These are phyloP conservation scores for Ceratobasidium sp. DNA, from an alignment of 1,284 basidiomycete species.

Conservation along the genomic window DNA sequence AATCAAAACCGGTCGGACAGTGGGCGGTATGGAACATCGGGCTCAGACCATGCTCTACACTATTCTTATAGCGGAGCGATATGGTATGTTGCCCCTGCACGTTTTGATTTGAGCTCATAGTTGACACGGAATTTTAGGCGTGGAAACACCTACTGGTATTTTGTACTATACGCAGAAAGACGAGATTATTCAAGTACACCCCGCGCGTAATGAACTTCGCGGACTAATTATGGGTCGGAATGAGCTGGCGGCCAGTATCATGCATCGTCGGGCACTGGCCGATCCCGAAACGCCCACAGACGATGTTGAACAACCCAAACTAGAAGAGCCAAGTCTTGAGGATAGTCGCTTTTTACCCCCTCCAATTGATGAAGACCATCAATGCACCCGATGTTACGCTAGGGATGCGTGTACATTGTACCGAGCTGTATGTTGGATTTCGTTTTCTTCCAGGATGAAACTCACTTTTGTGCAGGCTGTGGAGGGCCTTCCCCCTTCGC, in stretches of 20 bases:
- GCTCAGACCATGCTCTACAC: constrained; percentile 99
- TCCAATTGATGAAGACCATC: constrained; percentile 82
- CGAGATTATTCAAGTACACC: constrained; percentile 82
- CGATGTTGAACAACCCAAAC: constrained; percentile 44
- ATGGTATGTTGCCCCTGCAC: constrained; percentile 69
- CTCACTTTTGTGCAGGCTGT: constrained; percentile 61
- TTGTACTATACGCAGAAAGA: constrained; percentile 94
- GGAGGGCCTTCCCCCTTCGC: constrained; percentile 68
- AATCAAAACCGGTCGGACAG: constrained; percentile 90
- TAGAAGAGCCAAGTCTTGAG: constrained; percentile 34
- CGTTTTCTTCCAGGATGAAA: not conserved
- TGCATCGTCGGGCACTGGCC: constrained; percentile 50
- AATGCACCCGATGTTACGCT: constrained; percentile 83
- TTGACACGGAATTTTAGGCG: constrained; percentile 47
- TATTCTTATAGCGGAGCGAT: constrained; percentile 88
- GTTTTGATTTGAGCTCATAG: not conserved
- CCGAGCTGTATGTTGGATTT: constrained; percentile 68
- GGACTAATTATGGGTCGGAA: constrained; percentile 85
- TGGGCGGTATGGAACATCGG: constrained; percentile 87
- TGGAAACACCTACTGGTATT: constrained; percentile 72
- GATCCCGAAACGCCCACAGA: constrained; percentile 35
- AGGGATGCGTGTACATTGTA: constrained; percentile 94
- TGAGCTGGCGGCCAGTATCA: constrained; percentile 82
- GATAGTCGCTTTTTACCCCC: constrained; percentile 74
- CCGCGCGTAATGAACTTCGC: constrained; percentile 81